Conservation (phyloP, 1,284 basidiomycete genomes). For the Trichosporon faecale region DNA sequence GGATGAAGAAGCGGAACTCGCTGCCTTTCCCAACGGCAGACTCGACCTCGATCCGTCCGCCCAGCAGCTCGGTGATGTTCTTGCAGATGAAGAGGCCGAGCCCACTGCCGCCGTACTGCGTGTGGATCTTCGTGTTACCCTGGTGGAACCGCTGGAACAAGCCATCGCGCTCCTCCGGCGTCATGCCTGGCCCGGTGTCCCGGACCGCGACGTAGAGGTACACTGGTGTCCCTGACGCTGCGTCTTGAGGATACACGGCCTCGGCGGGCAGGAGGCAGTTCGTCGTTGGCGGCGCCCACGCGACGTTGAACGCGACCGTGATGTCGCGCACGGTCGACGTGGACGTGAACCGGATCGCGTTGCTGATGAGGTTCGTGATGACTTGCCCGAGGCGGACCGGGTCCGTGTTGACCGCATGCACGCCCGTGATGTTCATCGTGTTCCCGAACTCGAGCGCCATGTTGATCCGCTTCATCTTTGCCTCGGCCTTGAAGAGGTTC, state of each 20-base stretch:
- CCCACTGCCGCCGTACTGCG: conserved; percentile 50
- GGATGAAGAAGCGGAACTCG: conserved; percentile 53
- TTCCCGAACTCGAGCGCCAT: conserved; percentile 26
- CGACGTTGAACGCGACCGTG: conserved; percentile 32
- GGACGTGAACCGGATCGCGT: conserved; percentile 36
- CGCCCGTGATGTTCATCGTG: conserved; percentile 16
- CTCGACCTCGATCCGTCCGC: conserved; percentile 46
- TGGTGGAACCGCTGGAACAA: conserved; percentile 35
- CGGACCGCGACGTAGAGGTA: conserved; percentile 31
- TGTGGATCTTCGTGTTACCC: conserved; percentile 48
- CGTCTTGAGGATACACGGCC: not conserved
- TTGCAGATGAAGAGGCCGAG: conserved; percentile 50
- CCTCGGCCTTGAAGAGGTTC: conserved; percentile 29
- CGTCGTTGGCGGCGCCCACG: conserved; percentile 25
- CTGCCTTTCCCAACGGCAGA: conserved; percentile 40
- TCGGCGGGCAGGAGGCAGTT: conserved; percentile 22
- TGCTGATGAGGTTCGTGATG: conserved; percentile 34
- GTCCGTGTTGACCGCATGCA: conserved; percentile 31
- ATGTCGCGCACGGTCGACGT: conserved; percentile 26
- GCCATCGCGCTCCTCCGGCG: conserved; percentile 24
- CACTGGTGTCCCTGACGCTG: conserved; percentile 20
- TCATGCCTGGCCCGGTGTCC: conserved; percentile 41
- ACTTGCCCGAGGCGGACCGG: conserved; percentile 41
- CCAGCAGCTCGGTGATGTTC: conserved; percentile 46
- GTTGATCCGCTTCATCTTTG: conserved; percentile 29